Evolutionary conservation across 441 rosid species (phyloP), one percentile per base, ranked within the genome.

Genomic region (Flueggea neowawraea): DNA sequence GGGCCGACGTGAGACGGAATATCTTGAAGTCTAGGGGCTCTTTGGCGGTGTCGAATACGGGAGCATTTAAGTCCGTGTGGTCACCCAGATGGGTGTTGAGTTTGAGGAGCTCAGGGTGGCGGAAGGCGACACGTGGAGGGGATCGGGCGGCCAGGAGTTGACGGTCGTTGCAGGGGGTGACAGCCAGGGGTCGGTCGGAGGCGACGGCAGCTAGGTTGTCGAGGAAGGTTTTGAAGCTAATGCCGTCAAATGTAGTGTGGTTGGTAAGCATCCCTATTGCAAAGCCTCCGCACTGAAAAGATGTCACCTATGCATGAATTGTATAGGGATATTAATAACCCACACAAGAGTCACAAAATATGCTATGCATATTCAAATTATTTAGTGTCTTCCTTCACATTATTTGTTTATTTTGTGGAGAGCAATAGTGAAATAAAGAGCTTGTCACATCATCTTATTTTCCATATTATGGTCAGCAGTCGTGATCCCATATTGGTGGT

Each of bases 221-320:
- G 43, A 91, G 68, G 70, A 91, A 89, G 43, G 52, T 69, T 73
- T 85, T 91, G 85, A 87, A 91, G 79, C 90, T 81, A 61, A 85
- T 57, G 31, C 97, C 96, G 62, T 91, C 97, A 62, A 87, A 80
- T 2, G 80, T 69, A 28, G 79, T 61, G 64, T 90, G 97, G 75
- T 78, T 91, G 64, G 82, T 84, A 14, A 85, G 66, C 17, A 77
- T 3, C 28, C 91, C 96, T 63, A 88, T 78, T 15, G 83, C 84
- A 64, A 91, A 91, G n/a, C 97, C 92, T 28, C 96, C 97, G 6
- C 97, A 88, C 60, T 74, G 77, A 68, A 88, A 86, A 16, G 90
- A 82, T 53, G 96, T 91, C 33, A 91, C 61, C 96, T 90, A 73
- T 22, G 28, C 61, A 22, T n/a, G n/a, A n/a, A n/a, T n/a, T n/a